Percentiles rank a stretch among this genome's conserved stretches.
These are phyloP conservation scores for Picochlorum sp. DNA, from an alignment of 139 green algal genomes.

Conservation along the genomic window DNA sequence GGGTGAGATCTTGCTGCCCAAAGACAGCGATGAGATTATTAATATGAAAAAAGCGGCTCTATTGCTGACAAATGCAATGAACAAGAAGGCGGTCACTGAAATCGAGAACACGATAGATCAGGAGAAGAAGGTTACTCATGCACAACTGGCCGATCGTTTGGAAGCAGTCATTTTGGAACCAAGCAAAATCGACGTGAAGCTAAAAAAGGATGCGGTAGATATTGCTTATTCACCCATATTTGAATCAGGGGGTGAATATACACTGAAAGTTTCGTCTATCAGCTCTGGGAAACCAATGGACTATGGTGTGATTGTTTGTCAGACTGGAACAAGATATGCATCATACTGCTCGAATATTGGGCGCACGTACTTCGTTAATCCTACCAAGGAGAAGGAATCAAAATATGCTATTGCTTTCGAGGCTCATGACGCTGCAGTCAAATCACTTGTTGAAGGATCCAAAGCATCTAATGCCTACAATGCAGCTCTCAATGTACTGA, in stretches of 20 bases:
- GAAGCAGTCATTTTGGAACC: constrained; percentile 72
- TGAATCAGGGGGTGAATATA: constrained; percentile 67
- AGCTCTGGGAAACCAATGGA: constrained; percentile 48
- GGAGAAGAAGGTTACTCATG: constrained; percentile 85
- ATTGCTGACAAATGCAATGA: constrained; percentile 55
- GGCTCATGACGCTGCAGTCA: constrained; percentile 73
- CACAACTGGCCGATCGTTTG: constrained; percentile 59
- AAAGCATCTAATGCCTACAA: constrained; percentile 56
- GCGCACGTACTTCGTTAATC: constrained; percentile 86
- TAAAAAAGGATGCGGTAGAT: constrained; percentile 72
- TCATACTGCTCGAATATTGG: constrained; percentile 91
- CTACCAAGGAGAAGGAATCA: constrained; percentile 62
- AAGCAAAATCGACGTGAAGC: constrained; percentile 45
- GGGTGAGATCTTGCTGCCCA: constrained; percentile 58
- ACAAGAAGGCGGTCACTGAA: constrained; percentile 62
- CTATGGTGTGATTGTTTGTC: constrained; percentile 52
- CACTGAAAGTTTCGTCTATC: constrained; percentile 43
- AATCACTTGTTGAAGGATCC: constrained; percentile 57
- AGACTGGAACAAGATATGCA: constrained; percentile 53
- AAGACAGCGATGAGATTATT: constrained; percentile 73
- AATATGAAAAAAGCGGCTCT: constrained; percentile 84
- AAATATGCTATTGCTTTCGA: constrained; percentile 64
- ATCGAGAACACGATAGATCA: constrained; percentile 77
- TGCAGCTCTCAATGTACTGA: constrained; percentile 40
- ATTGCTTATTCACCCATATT: constrained; percentile 91